Evolutionary conservation across 805 yeast genomes (phyloP).

Genomic region (Saccharomycopsis babjevae): DNA sequence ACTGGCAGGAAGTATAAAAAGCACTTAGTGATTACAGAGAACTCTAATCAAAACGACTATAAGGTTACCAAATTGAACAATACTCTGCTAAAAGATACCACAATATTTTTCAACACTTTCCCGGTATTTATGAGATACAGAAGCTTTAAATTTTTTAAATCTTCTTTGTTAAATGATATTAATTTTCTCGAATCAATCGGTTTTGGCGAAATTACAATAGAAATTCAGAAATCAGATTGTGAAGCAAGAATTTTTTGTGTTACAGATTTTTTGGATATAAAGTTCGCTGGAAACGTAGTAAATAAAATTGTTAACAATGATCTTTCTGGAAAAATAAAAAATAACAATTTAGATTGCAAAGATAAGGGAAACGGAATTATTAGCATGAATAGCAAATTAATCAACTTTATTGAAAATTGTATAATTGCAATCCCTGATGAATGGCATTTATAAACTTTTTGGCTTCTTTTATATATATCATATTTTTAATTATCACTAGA

Average conservation of each 20-base stretch:
- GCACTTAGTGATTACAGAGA: constrained; percentile 94
- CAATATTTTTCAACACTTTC: constrained; percentile 93
- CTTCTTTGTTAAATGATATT: constrained; percentile 92
- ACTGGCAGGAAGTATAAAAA: constrained; percentile 70
- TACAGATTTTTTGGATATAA: background rate
- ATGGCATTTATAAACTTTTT: background rate
- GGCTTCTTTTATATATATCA: background rate
- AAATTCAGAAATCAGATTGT: background rate
- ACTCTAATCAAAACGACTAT: constrained; percentile 81
- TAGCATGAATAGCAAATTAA: background rate
- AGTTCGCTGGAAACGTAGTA: background rate
- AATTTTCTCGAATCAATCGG: constrained; percentile 45
- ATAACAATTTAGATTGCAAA: background rate
- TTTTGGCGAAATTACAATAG: background rate
- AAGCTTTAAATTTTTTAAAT: constrained; percentile 72
- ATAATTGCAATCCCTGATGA: background rate
- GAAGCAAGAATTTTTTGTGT: background rate
- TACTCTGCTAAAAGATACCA: constrained; percentile 88
- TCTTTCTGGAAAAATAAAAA: background rate
- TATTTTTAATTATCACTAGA: background rate
- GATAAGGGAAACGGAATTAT: background rate
- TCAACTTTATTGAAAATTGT: background rate
- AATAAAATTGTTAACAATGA: background rate
- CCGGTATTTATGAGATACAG: constrained; percentile 92
- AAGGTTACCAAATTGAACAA: constrained; percentile 93